Conservation (phyloP, 2,329 filamentous ascomycete genomes). For the Phoma sp. region DNA sequence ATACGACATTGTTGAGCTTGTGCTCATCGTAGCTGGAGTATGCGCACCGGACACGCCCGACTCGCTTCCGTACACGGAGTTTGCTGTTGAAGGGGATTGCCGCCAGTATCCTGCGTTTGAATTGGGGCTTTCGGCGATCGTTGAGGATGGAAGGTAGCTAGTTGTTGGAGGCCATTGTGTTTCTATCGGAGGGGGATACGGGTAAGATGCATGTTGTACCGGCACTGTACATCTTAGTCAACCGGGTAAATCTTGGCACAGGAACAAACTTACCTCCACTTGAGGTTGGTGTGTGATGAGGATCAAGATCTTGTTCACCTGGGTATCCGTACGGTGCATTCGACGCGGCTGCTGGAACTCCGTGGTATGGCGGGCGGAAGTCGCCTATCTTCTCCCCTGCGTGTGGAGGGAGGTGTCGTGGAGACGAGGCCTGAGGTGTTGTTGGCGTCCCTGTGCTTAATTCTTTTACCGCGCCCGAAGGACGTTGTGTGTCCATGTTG, state of each 20-base stretch:
- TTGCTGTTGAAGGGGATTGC: slow-evolving; percentile 45
- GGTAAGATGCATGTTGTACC: slow-evolving; percentile 41
- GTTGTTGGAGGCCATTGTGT: slow-evolving; percentile 46
- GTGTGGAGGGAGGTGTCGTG: slow-evolving; percentile 40
- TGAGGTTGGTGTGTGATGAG: slow-evolving; percentile 30
- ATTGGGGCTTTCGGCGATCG: slow-evolving; percentile 43
- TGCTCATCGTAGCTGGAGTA: slow-evolving; percentile 46
- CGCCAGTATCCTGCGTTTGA: slow-evolving; percentile 46
- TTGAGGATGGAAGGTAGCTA: slow-evolving; percentile 45
- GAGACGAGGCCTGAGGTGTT: slow-evolving; percentile 59
- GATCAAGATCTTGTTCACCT: slow-evolving; percentile 37
- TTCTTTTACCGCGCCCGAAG: slow-evolving; percentile 55
- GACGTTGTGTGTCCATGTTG: slow-evolving; percentile 61
- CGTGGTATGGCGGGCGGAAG: slow-evolving; percentile 38
- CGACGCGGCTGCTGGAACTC: slow-evolving; percentile 18
- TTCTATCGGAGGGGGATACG: slow-evolving; percentile 46
- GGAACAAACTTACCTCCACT: slow-evolving; percentile 36
- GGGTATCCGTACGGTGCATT: slow-evolving; percentile 35
- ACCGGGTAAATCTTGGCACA: background rate
- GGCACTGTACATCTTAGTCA: slow-evolving; percentile 36
- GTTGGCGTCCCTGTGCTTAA: slow-evolving; percentile 51
- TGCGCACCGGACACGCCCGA: slow-evolving; percentile 45
- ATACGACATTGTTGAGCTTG: slow-evolving; percentile 47
- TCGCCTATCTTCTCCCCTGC: slow-evolving; percentile 42
- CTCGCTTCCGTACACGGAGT: slow-evolving; percentile 46